Conservation (phyloP, 768 basidiomycete species). For the Phlebiopsis flavidoalba region DNA sequence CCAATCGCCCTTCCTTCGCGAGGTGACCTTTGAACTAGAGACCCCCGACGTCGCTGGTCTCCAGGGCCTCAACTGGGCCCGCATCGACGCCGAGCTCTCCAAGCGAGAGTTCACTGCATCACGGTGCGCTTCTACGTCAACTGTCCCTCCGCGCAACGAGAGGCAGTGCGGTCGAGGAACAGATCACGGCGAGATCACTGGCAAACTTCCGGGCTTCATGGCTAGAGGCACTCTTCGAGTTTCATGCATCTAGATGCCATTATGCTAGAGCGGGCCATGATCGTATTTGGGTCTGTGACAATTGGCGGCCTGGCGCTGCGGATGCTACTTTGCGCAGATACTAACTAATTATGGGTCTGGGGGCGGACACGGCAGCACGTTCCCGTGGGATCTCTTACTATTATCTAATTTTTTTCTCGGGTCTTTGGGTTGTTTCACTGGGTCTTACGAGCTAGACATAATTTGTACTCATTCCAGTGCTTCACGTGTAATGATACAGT, state of each 20-base stretch:
- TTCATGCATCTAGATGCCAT: conserved; percentile 16
- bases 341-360: neutral
- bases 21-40: conserved; percentile 21
- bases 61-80: conserved; percentile 22
- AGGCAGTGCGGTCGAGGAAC: conserved; percentile 8
- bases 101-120: conserved; percentile 19
- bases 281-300: too few relatives aligned
- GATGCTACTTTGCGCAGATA: neutral
- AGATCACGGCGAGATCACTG: conserved; percentile 15
- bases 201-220: conserved; percentile 16
- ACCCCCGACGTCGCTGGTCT: conserved; percentile 16
- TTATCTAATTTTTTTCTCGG: neutral
- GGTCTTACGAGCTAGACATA: neutral
- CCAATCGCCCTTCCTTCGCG: conserved; percentile 11
- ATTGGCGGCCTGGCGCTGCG: too few relatives aligned
- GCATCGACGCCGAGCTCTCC: conserved; percentile 21
- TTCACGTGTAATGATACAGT: conserved; percentile 20
- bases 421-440: neutral
- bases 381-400: neutral
- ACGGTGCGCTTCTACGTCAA: conserved; percentile 21
- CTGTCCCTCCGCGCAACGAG: conserved; percentile 9
- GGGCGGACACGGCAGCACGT: neutral
- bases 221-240: conserved; percentile 18
- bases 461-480: neutral
- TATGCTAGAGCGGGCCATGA: too few relatives aligned